Percentiles rank a stretch among this genome's conserved stretches.
phyloP scores from a whole-genome alignment of 768 basidiomycete species.

The Cystobasidium ongulense region DNA sequence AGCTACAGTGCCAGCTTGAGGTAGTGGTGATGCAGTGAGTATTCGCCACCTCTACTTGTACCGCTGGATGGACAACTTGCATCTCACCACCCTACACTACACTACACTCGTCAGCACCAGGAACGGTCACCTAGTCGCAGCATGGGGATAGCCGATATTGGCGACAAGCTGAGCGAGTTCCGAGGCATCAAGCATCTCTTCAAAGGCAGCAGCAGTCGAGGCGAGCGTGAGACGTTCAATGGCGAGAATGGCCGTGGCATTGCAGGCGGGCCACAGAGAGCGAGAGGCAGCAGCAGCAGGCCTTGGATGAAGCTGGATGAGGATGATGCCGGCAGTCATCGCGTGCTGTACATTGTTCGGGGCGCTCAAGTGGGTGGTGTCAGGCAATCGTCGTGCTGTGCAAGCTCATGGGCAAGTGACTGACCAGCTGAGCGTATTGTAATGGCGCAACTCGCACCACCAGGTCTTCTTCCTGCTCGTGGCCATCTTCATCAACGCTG shows the following conservation, averaged over 20 bases:
- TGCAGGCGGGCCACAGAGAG: slow-evolving; percentile 2
- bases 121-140: too few species aligned
- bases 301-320: slow-evolving; percentile 7
- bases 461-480: slow-evolving; percentile 34
- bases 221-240: background rate
- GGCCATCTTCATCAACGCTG: slow-evolving; percentile 37
- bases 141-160: background rate
- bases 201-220: background rate
- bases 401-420: background rate
- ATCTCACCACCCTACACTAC: background rate
- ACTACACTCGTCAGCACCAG: too few species aligned
- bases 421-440: background rate
- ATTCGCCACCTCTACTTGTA: too few species aligned
- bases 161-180: background rate
- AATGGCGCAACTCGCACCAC: background rate
- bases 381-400: background rate
- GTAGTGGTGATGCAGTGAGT: too few species aligned
- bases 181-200: slow-evolving; percentile 1
- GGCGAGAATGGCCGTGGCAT: slow-evolving; percentile 2
- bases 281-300: slow-evolving; percentile 1
- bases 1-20: too few species aligned
- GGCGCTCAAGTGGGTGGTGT: slow-evolving; percentile 8
- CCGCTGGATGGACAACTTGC: too few species aligned
- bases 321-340: background rate
- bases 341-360: background rate